Percentiles rank a stretch among this genome's conserved stretches.
Conservation (phyloP, 1,284 basidiomycete species). For the Cutaneotrichosporon sp. region DNA sequence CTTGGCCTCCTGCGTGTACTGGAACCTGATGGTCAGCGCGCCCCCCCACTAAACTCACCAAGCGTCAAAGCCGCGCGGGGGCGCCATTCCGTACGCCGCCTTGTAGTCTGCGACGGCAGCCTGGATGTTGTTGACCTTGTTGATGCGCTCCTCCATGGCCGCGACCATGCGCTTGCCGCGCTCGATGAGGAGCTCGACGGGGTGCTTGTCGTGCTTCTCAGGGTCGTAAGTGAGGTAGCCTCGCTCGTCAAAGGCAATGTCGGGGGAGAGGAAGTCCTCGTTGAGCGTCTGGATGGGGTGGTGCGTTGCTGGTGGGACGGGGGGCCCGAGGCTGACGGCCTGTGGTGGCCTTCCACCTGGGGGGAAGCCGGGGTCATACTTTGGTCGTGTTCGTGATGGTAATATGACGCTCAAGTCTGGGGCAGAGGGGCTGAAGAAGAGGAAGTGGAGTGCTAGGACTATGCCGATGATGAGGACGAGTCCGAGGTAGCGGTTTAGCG, state of each 20-base stretch:
- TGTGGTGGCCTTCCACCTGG: not conserved
- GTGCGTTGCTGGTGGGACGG: not conserved
- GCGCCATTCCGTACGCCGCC: slow-evolving; percentile 35
- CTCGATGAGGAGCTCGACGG: slow-evolving; percentile 40
- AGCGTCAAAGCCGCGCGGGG: slow-evolving; percentile 43
- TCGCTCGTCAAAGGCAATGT: slow-evolving; percentile 19
- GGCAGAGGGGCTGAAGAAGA: not conserved
- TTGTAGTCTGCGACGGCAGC: slow-evolving; percentile 43
- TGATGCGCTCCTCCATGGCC: slow-evolving; percentile 32
- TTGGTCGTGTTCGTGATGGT: not conserved
- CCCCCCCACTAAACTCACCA: no score
- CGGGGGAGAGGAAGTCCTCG: slow-evolving; percentile 16
- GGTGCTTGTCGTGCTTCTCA: slow-evolving; percentile 29
- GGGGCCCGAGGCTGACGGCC: not conserved
- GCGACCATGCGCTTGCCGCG: slow-evolving; percentile 28
- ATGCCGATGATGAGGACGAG: not conserved
- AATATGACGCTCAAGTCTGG: not conserved
- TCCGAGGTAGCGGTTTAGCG: slow-evolving; percentile 2
- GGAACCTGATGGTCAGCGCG: slow-evolving; percentile 36
- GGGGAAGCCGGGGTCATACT: not conserved
- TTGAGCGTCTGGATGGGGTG: slow-evolving; percentile 20
- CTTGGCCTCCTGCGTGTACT: slow-evolving; percentile 31
- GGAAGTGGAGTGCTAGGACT: slow-evolving; percentile 8
- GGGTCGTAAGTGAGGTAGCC: slow-evolving; percentile 24
- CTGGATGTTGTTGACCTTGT: slow-evolving; percentile 26